Evolutionary conservation across 179 eudicot species (phyloP), one percentile per base, ranked within the genome.

Genomic region (Actinidia polygama): DNA sequence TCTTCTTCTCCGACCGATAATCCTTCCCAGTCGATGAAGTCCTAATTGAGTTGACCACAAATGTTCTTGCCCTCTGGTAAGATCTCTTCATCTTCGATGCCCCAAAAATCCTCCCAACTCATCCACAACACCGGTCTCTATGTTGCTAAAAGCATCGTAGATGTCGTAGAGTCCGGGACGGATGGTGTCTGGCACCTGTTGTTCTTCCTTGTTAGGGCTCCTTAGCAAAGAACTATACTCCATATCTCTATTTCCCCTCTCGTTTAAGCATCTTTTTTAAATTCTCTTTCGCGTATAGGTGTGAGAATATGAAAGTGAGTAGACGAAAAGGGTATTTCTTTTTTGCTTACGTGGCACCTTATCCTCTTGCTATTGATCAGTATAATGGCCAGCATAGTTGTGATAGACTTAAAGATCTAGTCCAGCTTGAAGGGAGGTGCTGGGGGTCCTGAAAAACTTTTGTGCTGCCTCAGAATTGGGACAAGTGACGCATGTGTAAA

Each of bases 51-150:
- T 9, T 76, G 84, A 3, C 79, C 81, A 26, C 50, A 61, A 19
- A 49, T 26, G 15, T 19, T 62, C 47, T 76, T 78, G 6, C 66
- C 73, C 23, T 75, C 58, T 67, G 64, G 70, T 36, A 21, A 19
- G 19, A 64, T 73, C 5, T 73, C 80, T 24, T 77, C 84, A 11
- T 86, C 80, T 82, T 86, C 83, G 53, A 88, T 81, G 16, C 90
- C 83, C 30, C 80, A 78, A 85, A 87, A 79, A 26, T 85, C 86
- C 84, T 87, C 82, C 82, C 55, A 85, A 82, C 1, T 88, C 92
- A 6, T 84, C 85, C 78, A 82, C 46, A 66, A 44, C 68, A 8
- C 51, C 82, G 50, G 67, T 82, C 73, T 86, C 80, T 57, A 84
- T 79, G 4, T 64, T 57, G 21, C 73, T 6, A 14, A 36, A 73